Conservation (phyloP, 768 basidiomycete genomes). For the Harrya chromipes region DNA sequence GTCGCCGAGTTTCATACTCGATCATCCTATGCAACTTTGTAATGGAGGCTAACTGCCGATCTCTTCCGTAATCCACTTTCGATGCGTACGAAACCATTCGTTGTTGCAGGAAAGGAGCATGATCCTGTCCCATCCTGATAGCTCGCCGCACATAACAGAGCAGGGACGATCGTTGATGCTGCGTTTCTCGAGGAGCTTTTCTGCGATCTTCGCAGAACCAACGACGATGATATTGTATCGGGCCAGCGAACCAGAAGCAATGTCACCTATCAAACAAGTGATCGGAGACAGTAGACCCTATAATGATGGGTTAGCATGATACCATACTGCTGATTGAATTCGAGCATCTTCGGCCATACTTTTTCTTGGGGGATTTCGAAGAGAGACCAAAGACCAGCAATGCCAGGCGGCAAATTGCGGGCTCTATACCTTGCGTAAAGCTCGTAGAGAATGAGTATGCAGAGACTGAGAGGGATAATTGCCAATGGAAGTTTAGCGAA, state of each 20-base stretch:
- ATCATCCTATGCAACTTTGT: slow-evolving; percentile 9
- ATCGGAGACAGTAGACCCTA: background rate
- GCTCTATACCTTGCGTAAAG: background rate
- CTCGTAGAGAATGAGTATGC: background rate
- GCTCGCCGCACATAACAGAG: slow-evolving; percentile 10
- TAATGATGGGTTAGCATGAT: background rate
- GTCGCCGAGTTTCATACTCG: slow-evolving; percentile 8
- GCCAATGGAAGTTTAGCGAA: no score
- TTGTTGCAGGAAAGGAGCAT: slow-evolving; percentile 4
- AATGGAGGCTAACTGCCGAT: slow-evolving; percentile 7
- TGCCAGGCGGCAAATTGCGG: slow-evolving; percentile 5
- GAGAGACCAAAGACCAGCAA: slow-evolving; percentile 1
- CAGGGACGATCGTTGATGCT: slow-evolving; percentile 26
- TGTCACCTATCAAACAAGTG: slow-evolving; percentile 1
- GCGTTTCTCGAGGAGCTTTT: slow-evolving; percentile 45
- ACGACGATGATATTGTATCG: slow-evolving; percentile 39
- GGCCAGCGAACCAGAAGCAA: slow-evolving; percentile 2
- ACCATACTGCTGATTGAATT: slow-evolving; percentile 6
- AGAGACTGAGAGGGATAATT: no score
- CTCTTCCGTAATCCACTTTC: slow-evolving; percentile 9
- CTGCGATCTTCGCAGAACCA: slow-evolving; percentile 37
- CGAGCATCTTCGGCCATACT: slow-evolving; percentile 1
- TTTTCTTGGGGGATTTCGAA: slow-evolving; percentile 1
- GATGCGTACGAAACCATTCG: slow-evolving; percentile 8
- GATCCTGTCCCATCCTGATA: slow-evolving; percentile 11